Base-by-base conservation (phyloP, 2,329 filamentous ascomycete species). In the Diaporthe citri region DNA sequence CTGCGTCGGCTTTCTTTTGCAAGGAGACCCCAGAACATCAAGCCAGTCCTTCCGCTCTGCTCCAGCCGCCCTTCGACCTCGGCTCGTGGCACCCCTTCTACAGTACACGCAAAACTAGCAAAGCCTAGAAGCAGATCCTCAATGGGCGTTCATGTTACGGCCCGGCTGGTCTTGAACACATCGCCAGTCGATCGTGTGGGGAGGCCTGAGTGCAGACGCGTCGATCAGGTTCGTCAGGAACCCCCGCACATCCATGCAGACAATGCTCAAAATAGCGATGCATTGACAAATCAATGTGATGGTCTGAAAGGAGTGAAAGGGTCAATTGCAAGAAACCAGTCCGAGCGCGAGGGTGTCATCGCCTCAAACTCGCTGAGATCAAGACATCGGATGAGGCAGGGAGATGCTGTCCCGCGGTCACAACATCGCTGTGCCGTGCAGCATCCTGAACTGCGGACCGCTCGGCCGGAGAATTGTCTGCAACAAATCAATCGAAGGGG, bases 281-380 rank as follows among this genome's bases (percentile, higher is more conserved):
- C 57, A 64, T 52, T 62, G 28, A 55, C 46, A 51, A 59, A 55
- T 46, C 22, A 41, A 25, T 64, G 28, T 72, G 57, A 64, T 64
- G 46, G 57, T 56, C n/a, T 46, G 39, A 22, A 51, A 10, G 43
- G 28, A 15, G 41, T 64, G 60, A 34, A 20, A n/a, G 46, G 46
- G 41, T 64, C 25, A 25, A 52, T 12, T 64, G 25, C 71, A 56
- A 41, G 57, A 41, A 6, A 56, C 34, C 57, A 28, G 48, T 72
- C 71, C 48, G 71, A 55, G 51, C n/a, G 57, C 71, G 57, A 72
- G 39, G 34, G 39, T 62, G 43, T 52, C 71, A 64, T 72, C 57
- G 57, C 71, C 39, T 55, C 71, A 55, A 72, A 55, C 51, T 52
- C 22, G 55, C 57, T 55, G 41, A 39, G 67, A 71, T 43, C 52